Evolutionary conservation across 1,139 yeast species (phyloP).

Genomic region (Kurtzmaniella natalensis): DNA sequence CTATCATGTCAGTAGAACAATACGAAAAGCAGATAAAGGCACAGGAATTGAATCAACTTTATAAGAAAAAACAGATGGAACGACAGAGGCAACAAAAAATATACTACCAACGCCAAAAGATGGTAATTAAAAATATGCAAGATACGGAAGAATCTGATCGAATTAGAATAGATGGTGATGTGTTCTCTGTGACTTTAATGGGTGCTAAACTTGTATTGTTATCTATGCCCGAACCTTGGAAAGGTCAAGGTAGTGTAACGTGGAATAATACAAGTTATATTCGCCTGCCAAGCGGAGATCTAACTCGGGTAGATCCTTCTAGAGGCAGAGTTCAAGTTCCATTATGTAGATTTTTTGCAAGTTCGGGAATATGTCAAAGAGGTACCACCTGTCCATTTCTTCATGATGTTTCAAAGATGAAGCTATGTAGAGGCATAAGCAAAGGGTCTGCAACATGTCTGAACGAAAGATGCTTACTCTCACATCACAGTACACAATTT

Average conservation of each 20-base stretch:
- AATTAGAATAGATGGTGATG: conserved; percentile 25
- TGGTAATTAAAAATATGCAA: conserved; percentile 16
- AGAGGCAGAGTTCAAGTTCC: conserved; percentile 13
- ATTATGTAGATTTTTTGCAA: conserved; percentile 35
- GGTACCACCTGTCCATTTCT: conserved; percentile 49
- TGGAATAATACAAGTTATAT: conserved; percentile 31
- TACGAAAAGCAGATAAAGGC: conserved; percentile 25
- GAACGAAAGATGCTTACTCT: conserved; percentile 46
- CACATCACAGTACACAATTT: conserved; percentile 55
- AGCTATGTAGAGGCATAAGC: conserved; percentile 51
- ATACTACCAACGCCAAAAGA: conserved; percentile 9
- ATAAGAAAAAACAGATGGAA: conserved; percentile 12
- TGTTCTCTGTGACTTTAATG: conserved; percentile 29
- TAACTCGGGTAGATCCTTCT: conserved; percentile 13
- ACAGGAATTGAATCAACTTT: conserved; percentile 5
- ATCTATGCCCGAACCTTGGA: conserved; percentile 13
- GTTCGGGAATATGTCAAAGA: conserved; percentile 49
- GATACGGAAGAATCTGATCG: conserved; percentile 36
- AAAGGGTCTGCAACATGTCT: conserved; percentile 38
- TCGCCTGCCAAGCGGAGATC: conserved; percentile 25
- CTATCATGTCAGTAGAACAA: conserved; percentile 3
- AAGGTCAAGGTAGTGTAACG: conserved; percentile 14
- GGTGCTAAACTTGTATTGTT: conserved; percentile 34
- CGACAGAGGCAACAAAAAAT: conserved; percentile 7
- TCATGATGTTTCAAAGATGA: conserved; percentile 50